Evolutionary conservation across 2,329 filamentous ascomycete genomes (phyloP), one percentile per base, ranked within the genome.

Genomic region (Pseudocercospora macadamiae): DNA sequence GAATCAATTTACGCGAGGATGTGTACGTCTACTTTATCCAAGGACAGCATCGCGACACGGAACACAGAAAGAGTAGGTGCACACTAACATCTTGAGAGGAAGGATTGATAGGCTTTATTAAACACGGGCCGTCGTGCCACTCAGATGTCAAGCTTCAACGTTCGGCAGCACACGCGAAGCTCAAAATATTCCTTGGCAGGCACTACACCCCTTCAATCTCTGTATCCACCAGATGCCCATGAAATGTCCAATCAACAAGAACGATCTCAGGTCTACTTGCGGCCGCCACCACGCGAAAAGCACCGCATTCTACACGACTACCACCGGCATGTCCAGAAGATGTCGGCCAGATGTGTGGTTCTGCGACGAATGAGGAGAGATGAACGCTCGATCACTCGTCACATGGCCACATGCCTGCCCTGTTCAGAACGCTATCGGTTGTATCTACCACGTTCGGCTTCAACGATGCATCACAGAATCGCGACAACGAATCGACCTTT

Each of bases 81-180:
- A 36, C 32, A 16, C 32, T 16, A n/a, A 42, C 19, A 18, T 16
- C n/a, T 9, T 18, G 25, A 12, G 8, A 45, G 14, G 14, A 2
- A n/a, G 42, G 42, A 45, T 45, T 5, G 14, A 45, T 45, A 25
- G 42, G 10, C 19, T 45, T 45, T 47, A 47, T 47, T 47, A 16
- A 19, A 14, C 19, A 25, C 42, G 42, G 21, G 19, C 42, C 42
- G 42, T 16, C 8, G 4, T 21, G 18, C 18, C 39, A 45, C 21
- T n/a, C 9, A 45, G 16, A 25, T 21, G 39, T 21, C 39, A 45
- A 45, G 39, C 39, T 45, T 21, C 39, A 45, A 45, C 19, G 39
- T 25, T 45, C 39, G 39, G 39, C 39, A 25, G 39, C 39, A 45
- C 39, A 45, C 39, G 39, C 39, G 39, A 12, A 45, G 19, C 39